phyloP scores from a whole-genome alignment of 306 rosid genomes.

The Geum urbanum region DNA sequence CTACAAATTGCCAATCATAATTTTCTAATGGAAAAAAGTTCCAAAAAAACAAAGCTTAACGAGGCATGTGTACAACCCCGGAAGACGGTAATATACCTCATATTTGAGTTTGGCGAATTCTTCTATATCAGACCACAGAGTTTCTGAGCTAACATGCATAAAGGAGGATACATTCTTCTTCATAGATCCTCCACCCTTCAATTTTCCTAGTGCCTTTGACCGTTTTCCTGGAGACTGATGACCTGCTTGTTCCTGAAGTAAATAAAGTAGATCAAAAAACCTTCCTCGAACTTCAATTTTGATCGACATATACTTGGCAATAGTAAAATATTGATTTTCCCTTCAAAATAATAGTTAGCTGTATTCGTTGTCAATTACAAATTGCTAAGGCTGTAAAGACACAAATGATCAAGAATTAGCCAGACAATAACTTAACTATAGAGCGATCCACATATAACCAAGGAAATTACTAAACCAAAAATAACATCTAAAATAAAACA shows the following conservation, averaged over 20 bases:
- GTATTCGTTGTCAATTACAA: background rate
- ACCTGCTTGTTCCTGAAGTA: conserved; percentile 66
- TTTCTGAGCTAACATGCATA: conserved; percentile 68
- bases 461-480: background rate
- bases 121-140: conserved; percentile 77
- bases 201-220: conserved; percentile 66
- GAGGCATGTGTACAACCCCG: background rate
- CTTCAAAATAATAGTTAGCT: background rate
- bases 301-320: background rate
- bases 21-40: background rate
- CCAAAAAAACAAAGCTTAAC: background rate
- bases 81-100: conserved; percentile 48
- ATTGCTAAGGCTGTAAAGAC: background rate
- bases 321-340: too few species aligned
- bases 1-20: background rate
- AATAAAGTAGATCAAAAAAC: conserved; percentile 6
- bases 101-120: conserved; percentile 76
- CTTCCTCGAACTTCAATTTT: background rate
- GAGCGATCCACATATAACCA: background rate
- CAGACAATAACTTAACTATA: conserved; percentile 2
- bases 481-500: conserved; percentile 3
- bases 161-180: conserved; percentile 58
- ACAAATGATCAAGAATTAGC: conserved; percentile 6
- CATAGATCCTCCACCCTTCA: conserved; percentile 65
- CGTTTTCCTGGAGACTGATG: conserved; percentile 58